Evolutionary conservation across 805 yeast species (phyloP).

Genomic region (Yamadazyma insecticola): DNA sequence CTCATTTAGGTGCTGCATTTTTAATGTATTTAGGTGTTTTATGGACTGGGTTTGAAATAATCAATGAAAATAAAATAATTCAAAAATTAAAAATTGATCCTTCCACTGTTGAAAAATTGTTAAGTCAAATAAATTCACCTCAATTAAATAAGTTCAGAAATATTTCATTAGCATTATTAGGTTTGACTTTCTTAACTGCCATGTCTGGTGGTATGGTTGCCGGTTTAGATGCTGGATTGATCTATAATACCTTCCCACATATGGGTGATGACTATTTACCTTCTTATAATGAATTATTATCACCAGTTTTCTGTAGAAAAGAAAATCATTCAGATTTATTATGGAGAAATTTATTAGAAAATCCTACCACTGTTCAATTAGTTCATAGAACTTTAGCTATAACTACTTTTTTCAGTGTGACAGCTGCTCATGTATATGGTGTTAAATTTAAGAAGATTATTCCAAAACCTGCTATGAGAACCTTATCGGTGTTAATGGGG

Average conservation of each 20-base stretch:
- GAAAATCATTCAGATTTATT: constrained; percentile 66
- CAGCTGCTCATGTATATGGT: constrained; percentile 69
- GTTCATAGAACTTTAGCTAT: constrained; percentile 84
- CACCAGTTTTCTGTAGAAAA: constrained; percentile 63
- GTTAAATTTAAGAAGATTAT: constrained; percentile 46
- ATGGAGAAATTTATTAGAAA: constrained; percentile 93
- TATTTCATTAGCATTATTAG: constrained; percentile 52
- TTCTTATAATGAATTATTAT: constrained; percentile 69
- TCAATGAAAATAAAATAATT: constrained; percentile 67
- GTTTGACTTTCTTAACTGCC: constrained; percentile 79
- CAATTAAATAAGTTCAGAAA: constrained; percentile 54
- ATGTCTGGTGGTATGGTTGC: constrained; percentile 99
- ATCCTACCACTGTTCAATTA: constrained; percentile 93
- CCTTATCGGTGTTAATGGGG: constrained; percentile 73
- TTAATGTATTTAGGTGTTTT: constrained; percentile 82
- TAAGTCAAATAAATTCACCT: constrained; percentile 60
- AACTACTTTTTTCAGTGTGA: constrained; percentile 67
- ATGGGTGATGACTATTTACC: constrained; percentile 90
- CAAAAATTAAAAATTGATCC: constrained; percentile 46
- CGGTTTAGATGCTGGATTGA: constrained; percentile 95
- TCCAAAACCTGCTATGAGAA: constrained; percentile 53
- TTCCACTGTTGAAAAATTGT: constrained; percentile 40
- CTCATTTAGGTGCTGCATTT: constrained; percentile 93
- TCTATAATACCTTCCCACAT: constrained; percentile 92
- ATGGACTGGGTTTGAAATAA: constrained; percentile 81